Conservation (phyloP, 2,329 filamentous ascomycete genomes). For the Penicillium sp. region DNA sequence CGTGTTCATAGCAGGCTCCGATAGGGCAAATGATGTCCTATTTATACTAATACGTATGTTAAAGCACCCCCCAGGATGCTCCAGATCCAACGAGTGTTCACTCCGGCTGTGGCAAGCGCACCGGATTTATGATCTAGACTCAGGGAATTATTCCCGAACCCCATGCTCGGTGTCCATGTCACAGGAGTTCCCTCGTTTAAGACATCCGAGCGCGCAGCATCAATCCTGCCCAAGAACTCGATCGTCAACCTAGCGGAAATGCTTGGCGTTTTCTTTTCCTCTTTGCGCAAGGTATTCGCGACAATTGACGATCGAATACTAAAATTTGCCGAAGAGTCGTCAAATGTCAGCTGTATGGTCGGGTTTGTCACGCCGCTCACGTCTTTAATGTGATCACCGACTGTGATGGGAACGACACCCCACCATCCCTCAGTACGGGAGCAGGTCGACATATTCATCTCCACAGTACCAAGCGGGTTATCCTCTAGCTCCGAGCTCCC, state of each 20-base stretch:
- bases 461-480: not conserved
- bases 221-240: not conserved
- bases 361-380: not conserved
- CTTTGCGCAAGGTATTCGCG: not conserved
- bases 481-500: not conserved
- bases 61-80: not conserved
- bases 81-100: not conserved
- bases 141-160: slow-evolving; percentile 13
- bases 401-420: not conserved
- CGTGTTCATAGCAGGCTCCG: not conserved
- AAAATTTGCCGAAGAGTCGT: not conserved
- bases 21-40: not conserved
- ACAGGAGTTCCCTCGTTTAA: not conserved
- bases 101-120: not conserved
- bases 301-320: not conserved
- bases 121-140: not conserved
- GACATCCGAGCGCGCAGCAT: not conserved
- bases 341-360: not conserved
- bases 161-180: slow-evolving; percentile 1
- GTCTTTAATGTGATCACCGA: no score
- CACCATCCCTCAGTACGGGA: not conserved
- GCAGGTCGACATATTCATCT: not conserved
- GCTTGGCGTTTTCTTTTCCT: not conserved
- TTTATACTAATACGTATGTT: not conserved
- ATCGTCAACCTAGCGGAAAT: not conserved